phyloP scores from a whole-genome alignment of 495 filamentous ascomycete genomes.

The Aspergillus egyptiacus region DNA sequence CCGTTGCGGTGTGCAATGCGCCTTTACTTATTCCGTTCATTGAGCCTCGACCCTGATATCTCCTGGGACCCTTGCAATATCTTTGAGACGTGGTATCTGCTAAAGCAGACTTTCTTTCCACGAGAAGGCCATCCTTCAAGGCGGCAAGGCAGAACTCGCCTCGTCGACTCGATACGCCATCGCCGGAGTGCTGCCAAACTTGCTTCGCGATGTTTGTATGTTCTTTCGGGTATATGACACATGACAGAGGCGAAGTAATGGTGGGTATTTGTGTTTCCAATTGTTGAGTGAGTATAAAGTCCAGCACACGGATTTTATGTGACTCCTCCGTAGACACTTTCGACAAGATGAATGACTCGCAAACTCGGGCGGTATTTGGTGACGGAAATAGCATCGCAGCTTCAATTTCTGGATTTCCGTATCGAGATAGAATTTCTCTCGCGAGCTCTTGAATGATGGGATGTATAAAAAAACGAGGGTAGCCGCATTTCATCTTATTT shows the following conservation, averaged over 20 bases:
- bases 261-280: slow-evolving; percentile 24
- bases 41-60: slow-evolving; percentile 61
- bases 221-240: slow-evolving; percentile 63
- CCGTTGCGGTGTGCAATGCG: not conserved
- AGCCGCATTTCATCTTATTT: slow-evolving; percentile 79
- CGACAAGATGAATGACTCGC: slow-evolving; percentile 62
- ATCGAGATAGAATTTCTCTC: slow-evolving; percentile 54
- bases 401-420: slow-evolving; percentile 54
- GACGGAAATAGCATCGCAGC: slow-evolving; percentile 80
- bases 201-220: slow-evolving; percentile 67
- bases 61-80: slow-evolving; percentile 57
- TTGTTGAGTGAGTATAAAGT: slow-evolving; percentile 53
- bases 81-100: slow-evolving; percentile 34
- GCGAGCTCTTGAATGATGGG: slow-evolving; percentile 71
- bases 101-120: slow-evolving; percentile 35
- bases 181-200: slow-evolving; percentile 97
- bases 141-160: slow-evolving; percentile 80
- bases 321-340: slow-evolving; percentile 44
- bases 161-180: slow-evolving; percentile 84
- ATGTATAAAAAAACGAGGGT: slow-evolving; percentile 94
- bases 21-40: slow-evolving; percentile 22
- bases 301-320: slow-evolving; percentile 54
- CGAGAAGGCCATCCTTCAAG: slow-evolving; percentile 64
- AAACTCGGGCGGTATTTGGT: slow-evolving; percentile 56
- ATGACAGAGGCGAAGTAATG: slow-evolving; percentile 55